These are phyloP conservation scores for Colletotrichum sp. DNA, from an alignment of 2,329 filamentous ascomycete genomes.

Conservation along the genomic window DNA sequence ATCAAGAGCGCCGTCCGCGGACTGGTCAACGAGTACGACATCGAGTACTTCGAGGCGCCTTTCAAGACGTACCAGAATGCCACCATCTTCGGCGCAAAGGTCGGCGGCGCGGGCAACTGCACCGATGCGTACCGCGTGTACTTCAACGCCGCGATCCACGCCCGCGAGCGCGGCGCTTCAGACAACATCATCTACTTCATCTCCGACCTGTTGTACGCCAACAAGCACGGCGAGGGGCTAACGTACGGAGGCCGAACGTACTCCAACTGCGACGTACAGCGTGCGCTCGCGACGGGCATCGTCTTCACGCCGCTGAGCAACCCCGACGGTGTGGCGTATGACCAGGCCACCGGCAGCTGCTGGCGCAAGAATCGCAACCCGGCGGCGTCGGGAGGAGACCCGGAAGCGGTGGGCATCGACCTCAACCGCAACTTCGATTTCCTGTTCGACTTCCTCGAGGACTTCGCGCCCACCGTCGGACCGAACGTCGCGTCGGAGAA, in stretches of 20 bases:
- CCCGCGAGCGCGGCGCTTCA: constrained; percentile 62
- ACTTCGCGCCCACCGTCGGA: constrained; percentile 46
- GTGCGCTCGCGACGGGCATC: constrained; percentile 56
- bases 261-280: constrained; percentile 55
- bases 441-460: constrained; percentile 56
- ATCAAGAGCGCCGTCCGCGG: constrained; percentile 48
- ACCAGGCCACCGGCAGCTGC: constrained; percentile 56
- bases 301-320: constrained; percentile 56
- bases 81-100: constrained; percentile 42
- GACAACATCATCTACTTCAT: constrained; percentile 65
- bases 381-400: constrained; percentile 32
- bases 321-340: constrained; percentile 58
- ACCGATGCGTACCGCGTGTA: constrained; percentile 51
- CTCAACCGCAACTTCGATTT: constrained; percentile 65
- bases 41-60: constrained; percentile 46
- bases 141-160: constrained; percentile 60
- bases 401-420: constrained; percentile 49
- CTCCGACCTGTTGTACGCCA: constrained; percentile 60
- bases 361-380: constrained; percentile 64
- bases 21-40: constrained; percentile 43
- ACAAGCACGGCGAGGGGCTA: constrained; percentile 53
- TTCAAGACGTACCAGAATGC: constrained; percentile 48
- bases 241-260: constrained; percentile 58
- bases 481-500: constrained; percentile 44
- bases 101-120: constrained; percentile 39